These are phyloP conservation scores for Penicillium odoratum DNA, from an alignment of 495 filamentous ascomycete species.

Conservation along the genomic window DNA sequence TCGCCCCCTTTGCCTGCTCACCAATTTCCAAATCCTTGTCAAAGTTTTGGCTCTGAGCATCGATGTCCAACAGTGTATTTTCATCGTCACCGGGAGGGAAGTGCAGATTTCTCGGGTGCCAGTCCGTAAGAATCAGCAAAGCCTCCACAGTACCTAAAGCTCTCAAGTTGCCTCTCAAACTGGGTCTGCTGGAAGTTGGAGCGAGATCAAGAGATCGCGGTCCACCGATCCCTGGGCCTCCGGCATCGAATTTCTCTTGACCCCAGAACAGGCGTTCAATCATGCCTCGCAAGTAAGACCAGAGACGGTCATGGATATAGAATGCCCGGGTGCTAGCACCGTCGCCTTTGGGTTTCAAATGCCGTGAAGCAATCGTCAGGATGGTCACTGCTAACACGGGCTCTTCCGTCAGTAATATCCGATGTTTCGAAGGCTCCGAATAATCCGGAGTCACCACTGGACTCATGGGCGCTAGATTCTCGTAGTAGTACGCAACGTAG, in stretches of 20 bases:
- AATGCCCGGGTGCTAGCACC: constrained; percentile 82
- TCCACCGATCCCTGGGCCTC: constrained; percentile 75
- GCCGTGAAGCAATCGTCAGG: constrained; percentile 85
- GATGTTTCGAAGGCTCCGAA: constrained; percentile 68
- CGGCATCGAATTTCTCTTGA: constrained; percentile 89
- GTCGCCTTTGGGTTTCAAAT: constrained; percentile 73
- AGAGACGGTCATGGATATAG: constrained; percentile 93
- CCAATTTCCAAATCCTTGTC: constrained; percentile 39
- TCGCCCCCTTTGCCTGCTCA: constrained; percentile 35
- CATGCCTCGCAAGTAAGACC: constrained; percentile 91
- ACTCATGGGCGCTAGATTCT: constrained; percentile 83
- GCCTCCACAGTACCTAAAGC: constrained; percentile 94
- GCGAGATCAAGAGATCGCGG: constrained; percentile 62
- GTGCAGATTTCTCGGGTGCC: constrained; percentile 93
- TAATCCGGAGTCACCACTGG: constrained; percentile 88
- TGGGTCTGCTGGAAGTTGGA: constrained; percentile 52
- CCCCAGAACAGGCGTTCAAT: constrained; percentile 94
- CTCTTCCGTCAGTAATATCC: constrained; percentile 79
- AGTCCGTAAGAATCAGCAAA: constrained; percentile 89
- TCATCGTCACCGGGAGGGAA: constrained; percentile 88
- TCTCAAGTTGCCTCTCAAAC: constrained; percentile 70
- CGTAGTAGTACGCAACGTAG: constrained; percentile 94
- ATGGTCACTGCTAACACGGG: constrained; percentile 89
- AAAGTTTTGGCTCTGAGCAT: constrained; percentile 42
- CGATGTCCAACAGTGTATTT: constrained; percentile 57